phyloP scores from a whole-genome alignment of 179 eudicot species.

The Spinacia oleracea region DNA sequence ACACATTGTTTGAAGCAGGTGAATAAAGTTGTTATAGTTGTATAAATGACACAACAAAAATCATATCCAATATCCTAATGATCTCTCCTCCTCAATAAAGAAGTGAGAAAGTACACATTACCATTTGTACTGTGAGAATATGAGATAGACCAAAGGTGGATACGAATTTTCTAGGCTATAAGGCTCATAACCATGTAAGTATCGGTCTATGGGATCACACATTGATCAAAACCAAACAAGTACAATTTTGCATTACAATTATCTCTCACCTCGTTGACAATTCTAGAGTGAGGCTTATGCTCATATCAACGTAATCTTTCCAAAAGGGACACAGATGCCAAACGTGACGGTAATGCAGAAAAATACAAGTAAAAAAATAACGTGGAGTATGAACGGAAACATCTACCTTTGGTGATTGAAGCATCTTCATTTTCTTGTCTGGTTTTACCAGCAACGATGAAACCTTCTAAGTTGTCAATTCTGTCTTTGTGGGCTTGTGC shows the following conservation, averaged over 20 bases:
- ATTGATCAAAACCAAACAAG: neutral
- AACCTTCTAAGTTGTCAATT: constrained; percentile 47
- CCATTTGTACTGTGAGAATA: neutral
- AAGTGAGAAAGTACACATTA: neutral
- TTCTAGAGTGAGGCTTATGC: neutral
- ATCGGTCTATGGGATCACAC: neutral
- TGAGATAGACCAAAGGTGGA: neutral
- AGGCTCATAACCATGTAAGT: neutral
- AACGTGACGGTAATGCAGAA: constrained; percentile 3
- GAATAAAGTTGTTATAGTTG: neutral
- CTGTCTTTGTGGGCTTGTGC: constrained; percentile 74
- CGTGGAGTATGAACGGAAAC: constrained; percentile 7
- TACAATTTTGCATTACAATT: neutral
- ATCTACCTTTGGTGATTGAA: constrained; percentile 49
- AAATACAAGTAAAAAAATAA: neutral
- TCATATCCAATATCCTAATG: neutral
- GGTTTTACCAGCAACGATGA: constrained; percentile 33
- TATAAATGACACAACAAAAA: neutral
- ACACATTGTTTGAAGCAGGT: neutral
- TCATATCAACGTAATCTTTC: constrained; percentile 1
- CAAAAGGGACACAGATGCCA: neutral
- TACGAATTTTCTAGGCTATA: neutral
- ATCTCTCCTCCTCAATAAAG: neutral
- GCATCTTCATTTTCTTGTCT: constrained; percentile 53
- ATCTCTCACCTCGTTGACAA: neutral